Evolutionary conservation across 371 early-diverging fungal species (phyloP).

Genomic region (Haplosporangium sp.): DNA sequence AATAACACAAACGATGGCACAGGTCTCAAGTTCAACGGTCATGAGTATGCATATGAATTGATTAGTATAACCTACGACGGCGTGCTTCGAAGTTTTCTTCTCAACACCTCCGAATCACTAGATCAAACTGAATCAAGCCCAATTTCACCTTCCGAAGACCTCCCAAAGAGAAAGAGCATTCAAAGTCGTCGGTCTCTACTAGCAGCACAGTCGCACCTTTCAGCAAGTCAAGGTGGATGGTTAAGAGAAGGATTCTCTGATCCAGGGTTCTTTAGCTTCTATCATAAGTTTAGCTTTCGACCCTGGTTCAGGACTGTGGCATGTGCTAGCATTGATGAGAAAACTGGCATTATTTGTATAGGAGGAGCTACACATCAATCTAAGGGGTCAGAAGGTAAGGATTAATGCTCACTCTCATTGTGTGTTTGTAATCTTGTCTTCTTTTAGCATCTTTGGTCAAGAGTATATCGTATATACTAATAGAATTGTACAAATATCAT

Average conservation of each 20-base stretch:
- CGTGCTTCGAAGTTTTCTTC: conserved; percentile 57
- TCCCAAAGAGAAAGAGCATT: conserved; percentile 8
- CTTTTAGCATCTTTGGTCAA: no score
- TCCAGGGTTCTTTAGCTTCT: conserved; percentile 56
- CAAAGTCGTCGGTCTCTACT: conserved; percentile 35
- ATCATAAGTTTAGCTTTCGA: conserved; percentile 56
- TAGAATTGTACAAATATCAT: no score
- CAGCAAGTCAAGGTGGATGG: conserved; percentile 23
- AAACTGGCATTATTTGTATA: conserved; percentile 46
- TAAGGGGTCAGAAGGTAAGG: conserved; percentile 16
- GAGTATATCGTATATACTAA: no score
- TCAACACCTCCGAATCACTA: conserved; percentile 48
- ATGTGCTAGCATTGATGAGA: conserved; percentile 51
- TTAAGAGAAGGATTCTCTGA: conserved; percentile 54
- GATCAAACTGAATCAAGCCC: conserved; percentile 10
- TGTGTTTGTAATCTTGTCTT: no score
- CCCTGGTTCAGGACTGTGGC: conserved; percentile 55
- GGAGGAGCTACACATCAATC: conserved; percentile 46
- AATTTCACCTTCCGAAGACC: conserved; percentile 22
- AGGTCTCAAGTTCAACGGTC: conserved; percentile 35
- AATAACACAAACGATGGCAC: conserved; percentile 7
- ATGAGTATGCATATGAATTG: conserved; percentile 55
- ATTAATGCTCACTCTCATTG: not conserved
- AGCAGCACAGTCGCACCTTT: conserved; percentile 31
- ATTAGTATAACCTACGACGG: conserved; percentile 57